phyloP scores from a whole-genome alignment of 305 asterid genomes.

The Fraxinus nigra region DNA sequence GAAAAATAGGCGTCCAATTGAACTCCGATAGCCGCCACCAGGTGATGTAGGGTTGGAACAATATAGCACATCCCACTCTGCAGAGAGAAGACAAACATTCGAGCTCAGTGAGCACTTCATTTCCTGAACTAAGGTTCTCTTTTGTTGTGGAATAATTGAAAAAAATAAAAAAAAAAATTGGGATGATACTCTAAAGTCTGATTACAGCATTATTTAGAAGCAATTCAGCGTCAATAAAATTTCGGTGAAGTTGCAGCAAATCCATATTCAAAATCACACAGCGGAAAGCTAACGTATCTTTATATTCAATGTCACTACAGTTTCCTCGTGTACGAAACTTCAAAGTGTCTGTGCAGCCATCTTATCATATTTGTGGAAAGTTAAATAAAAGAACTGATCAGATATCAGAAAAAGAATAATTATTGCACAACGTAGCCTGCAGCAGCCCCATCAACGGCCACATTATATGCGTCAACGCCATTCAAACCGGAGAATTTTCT shows the following conservation, averaged over 20 bases:
- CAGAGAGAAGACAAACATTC: background rate
- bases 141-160: background rate
- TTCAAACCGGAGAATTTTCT: background rate
- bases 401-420: background rate
- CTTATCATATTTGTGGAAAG: background rate
- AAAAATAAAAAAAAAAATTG: background rate
- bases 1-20: constrained; percentile 73
- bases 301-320: background rate
- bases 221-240: background rate
- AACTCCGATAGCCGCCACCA: constrained; percentile 85
- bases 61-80: constrained; percentile 92
- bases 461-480: background rate
- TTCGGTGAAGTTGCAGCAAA: background rate
- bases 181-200: background rate
- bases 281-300: background rate
- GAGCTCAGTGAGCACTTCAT: background rate
- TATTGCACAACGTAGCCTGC: background rate
- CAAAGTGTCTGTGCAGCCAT: background rate
- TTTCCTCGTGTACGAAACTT: background rate
- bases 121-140: background rate
- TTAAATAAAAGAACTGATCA: background rate
- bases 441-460: background rate
- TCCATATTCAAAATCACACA: background rate
- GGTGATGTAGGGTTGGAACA: constrained; percentile 94
- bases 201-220: background rate